Percentiles rank a stretch among this genome's conserved stretches.
These are phyloP conservation scores for Myriosclerotinia curreyana DNA, from an alignment of 2,329 filamentous ascomycete species.

Conservation along the genomic window DNA sequence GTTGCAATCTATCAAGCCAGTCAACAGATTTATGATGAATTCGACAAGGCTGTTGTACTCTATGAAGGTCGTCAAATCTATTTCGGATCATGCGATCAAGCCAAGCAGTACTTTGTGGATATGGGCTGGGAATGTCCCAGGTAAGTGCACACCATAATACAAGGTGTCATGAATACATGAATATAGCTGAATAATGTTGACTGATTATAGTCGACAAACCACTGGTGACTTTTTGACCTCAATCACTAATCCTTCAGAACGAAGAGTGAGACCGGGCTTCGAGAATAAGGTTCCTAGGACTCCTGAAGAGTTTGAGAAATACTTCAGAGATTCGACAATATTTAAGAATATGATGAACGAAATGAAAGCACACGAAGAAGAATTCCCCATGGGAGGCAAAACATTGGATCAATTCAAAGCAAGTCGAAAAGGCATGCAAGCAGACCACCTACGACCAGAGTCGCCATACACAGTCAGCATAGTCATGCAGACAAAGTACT, in stretches of 20 bases:
- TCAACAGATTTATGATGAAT: slow-evolving; percentile 65
- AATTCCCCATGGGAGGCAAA: slow-evolving; percentile 40
- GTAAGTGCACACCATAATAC: not conserved
- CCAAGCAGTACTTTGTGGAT: slow-evolving; percentile 65
- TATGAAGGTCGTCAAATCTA: slow-evolving; percentile 71
- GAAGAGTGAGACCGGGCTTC: slow-evolving; percentile 54
- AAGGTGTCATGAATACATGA: not conserved
- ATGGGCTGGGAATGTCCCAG: slow-evolving; percentile 68
- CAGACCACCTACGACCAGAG: slow-evolving; percentile 57
- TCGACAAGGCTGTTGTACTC: slow-evolving; percentile 67
- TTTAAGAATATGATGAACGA: slow-evolving; percentile 46
- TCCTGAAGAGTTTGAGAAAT: slow-evolving; percentile 53
- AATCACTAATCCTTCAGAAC: slow-evolving; percentile 62
- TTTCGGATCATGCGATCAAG: slow-evolving; percentile 62
- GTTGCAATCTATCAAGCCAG: slow-evolving; percentile 74
- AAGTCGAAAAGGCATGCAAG: slow-evolving; percentile 40
- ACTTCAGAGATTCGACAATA: slow-evolving; percentile 48
- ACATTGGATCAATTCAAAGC: slow-evolving; percentile 42
- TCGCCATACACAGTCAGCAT: slow-evolving; percentile 85
- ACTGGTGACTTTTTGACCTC: slow-evolving; percentile 71
- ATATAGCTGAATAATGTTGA: not conserved
- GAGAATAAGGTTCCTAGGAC: slow-evolving; percentile 57
- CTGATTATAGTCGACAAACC: slow-evolving; percentile 43
- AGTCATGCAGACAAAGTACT: slow-evolving; percentile 71
- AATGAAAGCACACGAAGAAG: slow-evolving; percentile 51